Evolutionary conservation across 371 early-diverging fungal species (phyloP).

Genomic region (Apophysomyces sp.): DNA sequence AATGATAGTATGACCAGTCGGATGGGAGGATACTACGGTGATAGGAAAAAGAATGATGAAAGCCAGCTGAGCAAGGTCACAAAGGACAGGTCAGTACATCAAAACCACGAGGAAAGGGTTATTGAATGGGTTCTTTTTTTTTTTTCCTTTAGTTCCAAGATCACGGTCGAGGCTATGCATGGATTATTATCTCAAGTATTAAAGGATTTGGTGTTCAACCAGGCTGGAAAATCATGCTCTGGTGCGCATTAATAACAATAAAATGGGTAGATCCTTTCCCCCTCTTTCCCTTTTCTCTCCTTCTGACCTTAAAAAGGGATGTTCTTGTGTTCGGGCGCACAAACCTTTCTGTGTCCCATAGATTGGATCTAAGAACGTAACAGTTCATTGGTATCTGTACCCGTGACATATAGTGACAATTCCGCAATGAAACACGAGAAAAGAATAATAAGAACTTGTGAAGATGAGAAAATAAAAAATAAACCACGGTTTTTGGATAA

Average conservation of each 20-base stretch:
- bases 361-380: not conserved
- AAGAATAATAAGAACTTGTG: not conserved
- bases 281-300: not conserved
- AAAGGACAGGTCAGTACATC: constrained; percentile 60
- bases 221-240: not conserved
- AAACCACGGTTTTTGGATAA: no score
- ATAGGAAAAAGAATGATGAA: constrained; percentile 65
- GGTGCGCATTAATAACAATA: not conserved
- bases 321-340: not conserved
- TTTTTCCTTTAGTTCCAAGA: constrained; percentile 61
- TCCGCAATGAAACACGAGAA: not conserved
- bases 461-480: no score
- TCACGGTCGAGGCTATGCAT: constrained; percentile 77
- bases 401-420: constrained; percentile 1
- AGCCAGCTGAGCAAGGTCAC: constrained; percentile 72
- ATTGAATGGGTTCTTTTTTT: not conserved
- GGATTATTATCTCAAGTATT: constrained; percentile 81
- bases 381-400: not conserved
- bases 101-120: not conserved
- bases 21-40: constrained; percentile 57
- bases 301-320: not conserved
- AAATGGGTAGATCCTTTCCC: not conserved
- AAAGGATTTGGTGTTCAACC: constrained; percentile 78
- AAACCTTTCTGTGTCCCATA: not conserved
- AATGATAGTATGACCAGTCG: constrained; percentile 59